These are phyloP conservation scores for Chytriomyces sp. DNA, from an alignment of 192 early-diverging fungal genomes.

Conservation along the genomic window DNA sequence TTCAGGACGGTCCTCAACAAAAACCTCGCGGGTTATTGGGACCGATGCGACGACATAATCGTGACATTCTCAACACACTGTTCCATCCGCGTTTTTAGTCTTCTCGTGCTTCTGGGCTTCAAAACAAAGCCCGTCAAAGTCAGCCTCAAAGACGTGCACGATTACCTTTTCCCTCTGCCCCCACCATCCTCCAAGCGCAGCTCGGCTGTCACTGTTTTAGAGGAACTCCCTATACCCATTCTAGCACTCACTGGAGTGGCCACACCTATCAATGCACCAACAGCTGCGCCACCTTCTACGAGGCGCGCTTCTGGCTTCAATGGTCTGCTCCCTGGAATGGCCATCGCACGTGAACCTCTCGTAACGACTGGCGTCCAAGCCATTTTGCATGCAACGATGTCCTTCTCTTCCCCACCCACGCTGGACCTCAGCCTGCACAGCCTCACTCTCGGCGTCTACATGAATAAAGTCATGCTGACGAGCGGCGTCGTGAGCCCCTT, in stretches of 20 bases:
- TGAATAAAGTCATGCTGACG: constrained; percentile 1
- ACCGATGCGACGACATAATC: not conserved
- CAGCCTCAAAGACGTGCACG: not conserved
- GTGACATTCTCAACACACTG: not conserved
- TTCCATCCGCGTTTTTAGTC: not conserved
- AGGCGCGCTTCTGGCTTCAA: not conserved
- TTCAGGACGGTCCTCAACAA: not conserved
- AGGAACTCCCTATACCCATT: too few relatives aligned
- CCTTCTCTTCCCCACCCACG: constrained; percentile 7
- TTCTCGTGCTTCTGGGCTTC: not conserved
- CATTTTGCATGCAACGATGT: not conserved
- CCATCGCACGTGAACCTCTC: not conserved
- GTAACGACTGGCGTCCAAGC: not conserved
- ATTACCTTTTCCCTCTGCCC: not conserved
- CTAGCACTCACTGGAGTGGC: too few relatives aligned
- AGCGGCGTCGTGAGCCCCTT: not conserved
- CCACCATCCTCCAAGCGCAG: too few relatives aligned
- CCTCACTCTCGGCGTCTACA: constrained; percentile 1
- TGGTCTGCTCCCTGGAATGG: constrained; percentile 1
- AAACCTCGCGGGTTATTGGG: not conserved
- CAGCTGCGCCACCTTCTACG: not conserved
- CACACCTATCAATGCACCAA: not conserved
- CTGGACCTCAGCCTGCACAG: not conserved
- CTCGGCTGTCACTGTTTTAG: too few relatives aligned
- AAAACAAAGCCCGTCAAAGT: not conserved